A percentile compares a stretch with the other conserved stretches of the same genome.
Evolutionary conservation across 495 filamentous ascomycete genomes (phyloP).

Genomic region (Neurospora sp.): DNA sequence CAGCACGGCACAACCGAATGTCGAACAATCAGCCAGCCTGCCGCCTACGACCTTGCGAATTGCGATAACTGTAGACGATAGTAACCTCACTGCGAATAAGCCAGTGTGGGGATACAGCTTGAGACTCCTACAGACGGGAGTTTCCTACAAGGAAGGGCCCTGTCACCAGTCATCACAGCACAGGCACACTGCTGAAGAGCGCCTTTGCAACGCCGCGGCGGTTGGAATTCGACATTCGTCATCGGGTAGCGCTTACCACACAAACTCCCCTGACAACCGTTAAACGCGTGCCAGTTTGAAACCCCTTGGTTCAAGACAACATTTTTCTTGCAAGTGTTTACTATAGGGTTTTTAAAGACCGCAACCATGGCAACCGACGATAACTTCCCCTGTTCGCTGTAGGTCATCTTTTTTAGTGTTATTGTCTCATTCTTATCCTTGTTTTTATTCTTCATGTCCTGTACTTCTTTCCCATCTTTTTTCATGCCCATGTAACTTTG

Average conservation of each 20-base stretch:
- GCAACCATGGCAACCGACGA: slow-evolving; percentile 10
- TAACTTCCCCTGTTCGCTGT: slow-evolving; percentile 64
- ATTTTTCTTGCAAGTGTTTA: neutral
- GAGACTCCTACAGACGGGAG: neutral
- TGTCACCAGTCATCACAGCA: neutral
- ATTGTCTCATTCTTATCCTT: neutral
- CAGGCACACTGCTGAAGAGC: neutral
- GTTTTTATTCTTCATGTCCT: neutral
- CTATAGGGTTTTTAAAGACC: neutral
- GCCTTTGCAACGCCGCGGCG: neutral
- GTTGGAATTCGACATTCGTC: neutral
- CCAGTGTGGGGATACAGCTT: neutral
- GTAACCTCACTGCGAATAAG: neutral
- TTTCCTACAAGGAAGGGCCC: neutral
- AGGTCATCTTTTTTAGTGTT: slow-evolving; percentile 13
- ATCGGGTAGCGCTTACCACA: neutral
- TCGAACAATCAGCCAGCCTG: neutral
- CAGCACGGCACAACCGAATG: neutral
- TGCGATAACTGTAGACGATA: neutral
- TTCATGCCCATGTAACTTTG: no score
- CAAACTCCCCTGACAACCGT: neutral
- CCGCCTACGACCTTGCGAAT: neutral
- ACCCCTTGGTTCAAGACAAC: neutral
- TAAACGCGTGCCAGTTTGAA: neutral
- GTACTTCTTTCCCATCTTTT: neutral